Evolutionary conservation across 75 land plant genomes (phyloP).

Genomic region (Picea sitchensis): DNA sequence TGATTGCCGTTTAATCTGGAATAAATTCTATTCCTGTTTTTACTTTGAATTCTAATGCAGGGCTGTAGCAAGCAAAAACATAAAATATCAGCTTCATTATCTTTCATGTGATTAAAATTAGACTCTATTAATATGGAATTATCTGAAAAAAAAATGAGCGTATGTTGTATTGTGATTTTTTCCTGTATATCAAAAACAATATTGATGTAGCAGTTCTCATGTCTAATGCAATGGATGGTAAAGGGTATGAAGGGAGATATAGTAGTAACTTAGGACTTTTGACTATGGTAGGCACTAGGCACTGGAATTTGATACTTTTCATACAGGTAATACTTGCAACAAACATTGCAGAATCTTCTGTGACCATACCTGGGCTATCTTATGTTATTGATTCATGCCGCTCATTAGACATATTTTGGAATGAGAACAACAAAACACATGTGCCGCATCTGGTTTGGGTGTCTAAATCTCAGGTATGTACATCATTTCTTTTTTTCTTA

Average conservation of each 20-base stretch:
- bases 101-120: background rate
- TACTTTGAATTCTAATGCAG: too few species aligned
- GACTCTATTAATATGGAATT: background rate
- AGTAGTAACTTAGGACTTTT: background rate
- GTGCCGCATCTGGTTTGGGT: conserved; percentile 71
- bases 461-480: conserved; percentile 81
- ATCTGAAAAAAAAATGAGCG: background rate
- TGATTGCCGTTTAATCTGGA: too few species aligned
- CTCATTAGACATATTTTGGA: conserved; percentile 83
- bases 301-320: background rate
- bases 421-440: conserved; percentile 39
- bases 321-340: conserved; percentile 83
- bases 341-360: conserved; percentile 93
- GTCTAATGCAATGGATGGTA: background rate
- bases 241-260: background rate
- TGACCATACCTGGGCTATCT: conserved; percentile 79
- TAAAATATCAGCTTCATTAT: background rate
- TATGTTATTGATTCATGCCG: conserved; percentile 87
- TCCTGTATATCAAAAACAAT: background rate
- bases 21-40: too few species aligned
- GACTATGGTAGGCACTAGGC: background rate
- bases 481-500: background rate
- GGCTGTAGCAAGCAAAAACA: background rate
- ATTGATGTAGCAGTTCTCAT: background rate
- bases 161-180: background rate